Evolutionary conservation across 345 rosid species (phyloP).

Genomic region (Dimocarpus longan): DNA sequence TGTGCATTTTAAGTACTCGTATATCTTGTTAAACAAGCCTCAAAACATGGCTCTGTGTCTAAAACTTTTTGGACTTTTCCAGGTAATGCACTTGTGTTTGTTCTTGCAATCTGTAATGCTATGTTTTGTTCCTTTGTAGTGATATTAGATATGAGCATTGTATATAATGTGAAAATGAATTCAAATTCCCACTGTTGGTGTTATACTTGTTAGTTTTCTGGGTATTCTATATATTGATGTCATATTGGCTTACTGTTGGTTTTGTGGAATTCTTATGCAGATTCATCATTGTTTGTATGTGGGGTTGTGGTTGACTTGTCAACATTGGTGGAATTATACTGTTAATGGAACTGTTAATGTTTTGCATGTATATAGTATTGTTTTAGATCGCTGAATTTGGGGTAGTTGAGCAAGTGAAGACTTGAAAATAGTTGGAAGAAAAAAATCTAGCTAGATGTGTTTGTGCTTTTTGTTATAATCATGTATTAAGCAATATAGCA

Average conservation of each 20-base stretch:
- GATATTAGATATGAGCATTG: constrained; percentile 30
- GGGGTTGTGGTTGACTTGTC: constrained; percentile 17
- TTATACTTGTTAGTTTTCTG: background rate
- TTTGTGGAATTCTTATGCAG: constrained; percentile 28
- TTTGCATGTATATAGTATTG: constrained; percentile 14
- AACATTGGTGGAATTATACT: background rate
- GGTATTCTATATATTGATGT: background rate
- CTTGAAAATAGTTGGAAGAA: constrained; percentile 43
- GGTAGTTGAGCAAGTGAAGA: constrained; percentile 16
- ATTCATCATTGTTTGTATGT: constrained; percentile 18
- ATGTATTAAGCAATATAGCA: no score
- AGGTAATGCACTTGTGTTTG: constrained; percentile 7
- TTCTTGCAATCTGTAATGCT: background rate
- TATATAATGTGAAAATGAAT: constrained; percentile 7
- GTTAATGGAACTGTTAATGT: background rate
- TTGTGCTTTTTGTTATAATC: no score
- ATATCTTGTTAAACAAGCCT: background rate
- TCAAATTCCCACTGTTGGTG: constrained; percentile 13
- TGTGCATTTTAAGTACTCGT: no score
- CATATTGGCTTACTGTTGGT: constrained; percentile 7
- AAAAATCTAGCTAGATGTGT: no score
- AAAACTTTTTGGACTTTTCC: background rate
- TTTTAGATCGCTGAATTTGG: constrained; percentile 18
- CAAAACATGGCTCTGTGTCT: background rate
- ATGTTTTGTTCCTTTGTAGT: background rate